These are phyloP conservation scores for Panaeolus papilionaceus DNA, from an alignment of 768 basidiomycete genomes.

Conservation along the genomic window DNA sequence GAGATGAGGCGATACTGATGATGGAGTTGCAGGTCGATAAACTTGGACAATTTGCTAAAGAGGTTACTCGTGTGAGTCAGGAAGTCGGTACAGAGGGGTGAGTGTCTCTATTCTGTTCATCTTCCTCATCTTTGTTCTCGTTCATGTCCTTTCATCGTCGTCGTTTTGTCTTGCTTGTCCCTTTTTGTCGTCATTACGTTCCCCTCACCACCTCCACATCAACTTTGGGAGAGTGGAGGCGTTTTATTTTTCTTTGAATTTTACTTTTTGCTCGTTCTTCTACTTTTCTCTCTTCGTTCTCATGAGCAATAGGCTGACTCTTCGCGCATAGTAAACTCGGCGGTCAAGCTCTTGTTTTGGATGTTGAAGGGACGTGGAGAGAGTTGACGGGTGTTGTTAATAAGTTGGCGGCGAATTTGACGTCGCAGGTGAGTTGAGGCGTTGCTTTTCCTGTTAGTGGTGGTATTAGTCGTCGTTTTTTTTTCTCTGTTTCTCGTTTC, in stretches of 20 bases:
- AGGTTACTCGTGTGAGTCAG: slow-evolving; percentile 85
- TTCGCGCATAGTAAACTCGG: slow-evolving; percentile 70
- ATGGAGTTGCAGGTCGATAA: slow-evolving; percentile 48
- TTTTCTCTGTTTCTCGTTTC: too few relatives aligned
- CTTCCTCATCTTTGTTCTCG: slow-evolving; percentile 15
- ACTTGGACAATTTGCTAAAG: slow-evolving; percentile 88
- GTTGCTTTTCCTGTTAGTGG: too few relatives aligned
- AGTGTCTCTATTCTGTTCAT: slow-evolving; percentile 18
- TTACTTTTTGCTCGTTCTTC: too few relatives aligned
- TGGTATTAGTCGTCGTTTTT: too few relatives aligned
- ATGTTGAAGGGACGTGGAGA: slow-evolving; percentile 92
- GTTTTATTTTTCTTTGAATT: too few relatives aligned
- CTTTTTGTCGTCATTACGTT: too few relatives aligned
- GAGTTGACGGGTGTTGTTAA: slow-evolving; percentile 86
- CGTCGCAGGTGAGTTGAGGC: slow-evolving; percentile 55
- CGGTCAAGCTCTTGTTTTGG: slow-evolving; percentile 84
- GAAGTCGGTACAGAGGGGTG: slow-evolving; percentile 86
- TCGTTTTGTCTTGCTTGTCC: too few relatives aligned
- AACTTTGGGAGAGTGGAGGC: too few relatives aligned
- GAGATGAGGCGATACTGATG: too few relatives aligned
- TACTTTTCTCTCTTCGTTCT: too few relatives aligned
- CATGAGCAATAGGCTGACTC: too few relatives aligned
- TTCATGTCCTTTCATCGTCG: neutral
- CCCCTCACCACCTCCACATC: too few relatives aligned
- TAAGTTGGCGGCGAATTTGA: slow-evolving; percentile 80